These are phyloP conservation scores for Naumovozyma baii DNA, from an alignment of 805 yeast species.

Conservation along the genomic window DNA sequence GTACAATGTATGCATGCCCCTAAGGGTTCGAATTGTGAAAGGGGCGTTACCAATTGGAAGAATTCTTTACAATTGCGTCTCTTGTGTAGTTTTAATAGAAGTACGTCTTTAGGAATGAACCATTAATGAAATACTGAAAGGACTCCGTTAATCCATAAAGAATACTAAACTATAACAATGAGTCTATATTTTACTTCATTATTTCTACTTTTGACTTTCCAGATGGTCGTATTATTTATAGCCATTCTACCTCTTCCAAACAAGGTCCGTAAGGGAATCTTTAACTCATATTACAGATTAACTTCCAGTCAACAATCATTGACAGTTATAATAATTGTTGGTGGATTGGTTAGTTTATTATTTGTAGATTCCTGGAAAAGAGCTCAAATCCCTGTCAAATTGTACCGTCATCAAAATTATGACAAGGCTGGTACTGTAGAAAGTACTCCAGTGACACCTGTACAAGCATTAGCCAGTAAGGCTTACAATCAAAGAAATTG, in stretches of 20 bases:
- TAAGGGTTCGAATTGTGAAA: too few species aligned
- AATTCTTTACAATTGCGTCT: too few species aligned
- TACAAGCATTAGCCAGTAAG: constrained; percentile 47
- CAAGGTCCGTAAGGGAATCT: constrained; percentile 36
- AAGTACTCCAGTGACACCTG: constrained; percentile 27
- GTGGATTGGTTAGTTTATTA: constrained; percentile 37
- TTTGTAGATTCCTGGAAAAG: constrained; percentile 48
- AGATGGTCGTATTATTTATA: constrained; percentile 41
- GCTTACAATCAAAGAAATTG: constrained; percentile 56
- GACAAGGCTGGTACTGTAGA: constrained; percentile 6
- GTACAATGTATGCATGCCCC: too few species aligned
- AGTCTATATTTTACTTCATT: constrained; percentile 29
- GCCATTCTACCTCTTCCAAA: constrained; percentile 50
- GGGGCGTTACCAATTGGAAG: too few species aligned
- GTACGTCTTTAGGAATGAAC: too few species aligned
- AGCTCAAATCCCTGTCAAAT: constrained; percentile 26
- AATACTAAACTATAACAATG: constrained; percentile 11
- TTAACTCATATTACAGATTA: constrained; percentile 30
- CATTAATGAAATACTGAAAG: too few species aligned
- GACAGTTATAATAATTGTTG: constrained; percentile 36
- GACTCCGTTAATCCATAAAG: too few species aligned
- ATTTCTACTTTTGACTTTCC: constrained; percentile 41
- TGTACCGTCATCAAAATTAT: constrained; percentile 15
- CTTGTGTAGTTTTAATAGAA: too few species aligned
- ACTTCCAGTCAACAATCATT: constrained; percentile 34